Base-by-base conservation (phyloP, 371 early-diverging fungal species). In the Vavraia culicis region DNA sequence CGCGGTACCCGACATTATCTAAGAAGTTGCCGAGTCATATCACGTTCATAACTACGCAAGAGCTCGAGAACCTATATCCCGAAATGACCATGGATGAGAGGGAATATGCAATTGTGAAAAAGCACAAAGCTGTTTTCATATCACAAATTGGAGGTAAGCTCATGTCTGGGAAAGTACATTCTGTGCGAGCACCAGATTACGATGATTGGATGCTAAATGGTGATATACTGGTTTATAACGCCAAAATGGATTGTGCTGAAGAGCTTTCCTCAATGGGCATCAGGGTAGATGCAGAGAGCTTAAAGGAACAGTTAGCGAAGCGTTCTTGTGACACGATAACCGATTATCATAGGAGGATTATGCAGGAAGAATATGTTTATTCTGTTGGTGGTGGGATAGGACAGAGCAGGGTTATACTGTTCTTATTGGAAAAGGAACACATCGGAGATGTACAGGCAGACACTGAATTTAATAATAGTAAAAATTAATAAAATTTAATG, bases 351-450 rank as follows among this genome's bases (percentile, higher is more conserved):
- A 41, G 15, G n/a, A 42, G 11, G n/a, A 11, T 56, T 27, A 10
- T 56, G 7, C 27, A 50, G 22, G 50, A 31, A 11, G 16, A 49
- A 15, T 18, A 56, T 20, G 52, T 53, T 27, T 41, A 34, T 41
- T 49, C 57, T 21, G 52, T 61, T 51, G 61, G 61, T 11, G 61
- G 61, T 18, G 61, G 61, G 14, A 61, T 61, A 40, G 61, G 61
- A n/a, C 40, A 52, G 40, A 51, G 52, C 13, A 22, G 61, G 16
- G 19, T 56, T 8, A 47, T 37, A 9, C 50, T 56, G 57, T 61
- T 61, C 48, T 46, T 56, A n/a, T 19, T 61, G n/a, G 46, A 57
- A n/a, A 56, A 44, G 33, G 15, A 22, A 8, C 61, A 61, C 21
- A 61, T 61, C 15, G 57, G 57, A 11, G 61, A 61, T 33, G 49